These are phyloP conservation scores for Mycena citricolor DNA, from an alignment of 1,284 basidiomycete species.

Conservation along the genomic window DNA sequence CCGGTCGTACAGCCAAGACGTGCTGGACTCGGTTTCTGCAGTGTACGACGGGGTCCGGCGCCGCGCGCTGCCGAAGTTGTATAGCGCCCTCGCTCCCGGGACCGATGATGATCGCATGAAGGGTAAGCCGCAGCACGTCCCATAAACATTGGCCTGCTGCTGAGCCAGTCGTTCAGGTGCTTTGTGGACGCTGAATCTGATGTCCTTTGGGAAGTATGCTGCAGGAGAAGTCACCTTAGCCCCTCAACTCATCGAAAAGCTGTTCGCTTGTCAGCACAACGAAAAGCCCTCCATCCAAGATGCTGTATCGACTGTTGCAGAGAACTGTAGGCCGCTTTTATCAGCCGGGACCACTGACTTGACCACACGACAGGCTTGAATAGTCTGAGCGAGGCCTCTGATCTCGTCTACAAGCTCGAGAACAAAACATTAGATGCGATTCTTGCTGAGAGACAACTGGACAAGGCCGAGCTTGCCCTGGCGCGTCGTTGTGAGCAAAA, in stretches of 20 bases:
- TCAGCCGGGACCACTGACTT: background rate
- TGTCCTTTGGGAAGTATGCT: slow-evolving; percentile 67
- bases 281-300: slow-evolving; percentile 77
- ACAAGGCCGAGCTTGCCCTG: slow-evolving; percentile 37
- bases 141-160: too few relatives aligned
- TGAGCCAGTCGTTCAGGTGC: slow-evolving; percentile 46
- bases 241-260: slow-evolving; percentile 45
- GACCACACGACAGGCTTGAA: slow-evolving; percentile 45
- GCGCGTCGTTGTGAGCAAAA: slow-evolving; percentile 44
- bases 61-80: slow-evolving; percentile 64
- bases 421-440: slow-evolving; percentile 40
- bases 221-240: slow-evolving; percentile 51
- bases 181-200: slow-evolving; percentile 76
- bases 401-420: slow-evolving; percentile 52
- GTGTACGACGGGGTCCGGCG: slow-evolving; percentile 79
- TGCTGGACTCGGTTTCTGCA: slow-evolving; percentile 57
- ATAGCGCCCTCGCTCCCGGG: slow-evolving; percentile 70
- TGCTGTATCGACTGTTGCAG: slow-evolving; percentile 57
- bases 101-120: slow-evolving; percentile 89
- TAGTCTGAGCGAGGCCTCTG: slow-evolving; percentile 60
- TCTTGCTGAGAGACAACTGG: slow-evolving; percentile 15
- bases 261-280: slow-evolving; percentile 67
- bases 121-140: slow-evolving; percentile 35
- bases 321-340: slow-evolving; percentile 49
- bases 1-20: slow-evolving; percentile 62